Evolutionary conservation across 176 grass and related monocot genomes (phyloP).

Genomic region (Elaeis guineensis): DNA sequence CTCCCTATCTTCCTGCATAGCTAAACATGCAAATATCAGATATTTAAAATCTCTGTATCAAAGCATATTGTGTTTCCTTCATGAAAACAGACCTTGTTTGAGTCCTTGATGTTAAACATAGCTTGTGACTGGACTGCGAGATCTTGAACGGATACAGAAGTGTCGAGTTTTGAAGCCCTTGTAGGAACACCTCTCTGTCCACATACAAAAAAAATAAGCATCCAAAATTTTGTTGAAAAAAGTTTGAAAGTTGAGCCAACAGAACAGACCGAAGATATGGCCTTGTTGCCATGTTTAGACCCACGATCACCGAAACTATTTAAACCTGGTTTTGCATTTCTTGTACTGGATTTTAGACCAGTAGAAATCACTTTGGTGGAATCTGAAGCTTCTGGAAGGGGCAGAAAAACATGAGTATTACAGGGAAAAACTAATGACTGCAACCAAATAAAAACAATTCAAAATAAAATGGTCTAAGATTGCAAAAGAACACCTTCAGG

Average conservation of each 20-base stretch:
- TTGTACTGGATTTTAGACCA: conserved; percentile 62
- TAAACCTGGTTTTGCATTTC: conserved; percentile 53
- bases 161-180: conserved; percentile 45
- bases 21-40: too few relatives aligned
- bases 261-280: conserved; percentile 44
- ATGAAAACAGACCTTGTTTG: conserved; percentile 63
- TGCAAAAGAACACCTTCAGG: conserved; percentile 51
- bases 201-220: background rate
- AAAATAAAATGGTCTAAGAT: conserved; percentile 6
- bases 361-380: conserved; percentile 48
- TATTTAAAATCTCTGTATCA: too few relatives aligned
- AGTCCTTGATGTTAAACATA: conserved; percentile 94
- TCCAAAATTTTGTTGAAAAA: background rate
- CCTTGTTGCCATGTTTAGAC: conserved; percentile 53
- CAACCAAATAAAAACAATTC: conserved; percentile 1
- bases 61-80: background rate
- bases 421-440: background rate
- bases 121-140: conserved; percentile 54
- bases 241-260: conserved; percentile 28
- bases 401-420: conserved; percentile 24
- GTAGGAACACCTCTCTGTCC: conserved; percentile 39
- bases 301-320: conserved; percentile 43
- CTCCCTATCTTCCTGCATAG: conserved; percentile 86
- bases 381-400: conserved; percentile 55
- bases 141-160: conserved; percentile 67